A percentile compares a stretch with the other conserved stretches of the same genome.
Evolutionary conservation across 306 rosid species (phyloP).

Genomic region (Vigna reflexopilosa): DNA sequence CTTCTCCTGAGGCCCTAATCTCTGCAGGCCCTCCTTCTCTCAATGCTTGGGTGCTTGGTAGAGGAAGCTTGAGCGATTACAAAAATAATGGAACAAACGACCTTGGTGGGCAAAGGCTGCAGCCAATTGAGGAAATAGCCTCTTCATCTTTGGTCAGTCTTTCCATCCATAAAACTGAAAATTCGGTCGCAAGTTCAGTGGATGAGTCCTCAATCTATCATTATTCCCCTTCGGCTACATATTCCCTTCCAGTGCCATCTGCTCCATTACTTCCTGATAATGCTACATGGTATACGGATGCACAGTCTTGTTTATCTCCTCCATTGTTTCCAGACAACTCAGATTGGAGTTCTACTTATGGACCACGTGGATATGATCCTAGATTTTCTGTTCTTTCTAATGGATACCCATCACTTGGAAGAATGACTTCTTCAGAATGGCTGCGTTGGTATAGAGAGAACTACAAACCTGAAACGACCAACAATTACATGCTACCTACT

Average conservation of each 20-base stretch:
- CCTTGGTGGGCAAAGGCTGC: slow-evolving; percentile 51
- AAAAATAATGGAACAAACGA: too few species aligned
- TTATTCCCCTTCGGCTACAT: slow-evolving; percentile 54
- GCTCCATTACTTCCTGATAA: slow-evolving; percentile 89
- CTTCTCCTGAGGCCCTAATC: slow-evolving; percentile 55
- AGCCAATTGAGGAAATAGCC: slow-evolving; percentile 70
- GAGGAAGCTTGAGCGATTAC: slow-evolving; percentile 37
- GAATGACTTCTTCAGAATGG: slow-evolving; percentile 91
- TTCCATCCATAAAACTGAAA: slow-evolving; percentile 51
- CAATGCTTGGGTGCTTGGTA: slow-evolving; percentile 85
- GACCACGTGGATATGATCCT: slow-evolving; percentile 55
- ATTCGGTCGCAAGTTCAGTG: slow-evolving; percentile 38
- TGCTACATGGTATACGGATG: slow-evolving; percentile 66
- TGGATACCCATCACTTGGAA: slow-evolving; percentile 60
- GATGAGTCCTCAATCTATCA: slow-evolving; percentile 44
- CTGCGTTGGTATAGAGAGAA: slow-evolving; percentile 85
- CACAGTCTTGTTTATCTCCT: slow-evolving; percentile 47
- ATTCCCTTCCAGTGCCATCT: slow-evolving; percentile 79
- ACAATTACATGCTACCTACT: slow-evolving; percentile 53
- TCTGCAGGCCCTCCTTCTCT: slow-evolving; percentile 93
- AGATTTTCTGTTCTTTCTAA: slow-evolving; percentile 47
- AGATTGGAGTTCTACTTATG: slow-evolving; percentile 61
- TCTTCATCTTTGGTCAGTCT: slow-evolving; percentile 57
- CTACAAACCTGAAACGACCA: slow-evolving; percentile 49
- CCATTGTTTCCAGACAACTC: slow-evolving; percentile 46